These are phyloP conservation scores for Penicillium sumatraense DNA, from an alignment of 2,329 filamentous ascomycete genomes.

Conservation along the genomic window DNA sequence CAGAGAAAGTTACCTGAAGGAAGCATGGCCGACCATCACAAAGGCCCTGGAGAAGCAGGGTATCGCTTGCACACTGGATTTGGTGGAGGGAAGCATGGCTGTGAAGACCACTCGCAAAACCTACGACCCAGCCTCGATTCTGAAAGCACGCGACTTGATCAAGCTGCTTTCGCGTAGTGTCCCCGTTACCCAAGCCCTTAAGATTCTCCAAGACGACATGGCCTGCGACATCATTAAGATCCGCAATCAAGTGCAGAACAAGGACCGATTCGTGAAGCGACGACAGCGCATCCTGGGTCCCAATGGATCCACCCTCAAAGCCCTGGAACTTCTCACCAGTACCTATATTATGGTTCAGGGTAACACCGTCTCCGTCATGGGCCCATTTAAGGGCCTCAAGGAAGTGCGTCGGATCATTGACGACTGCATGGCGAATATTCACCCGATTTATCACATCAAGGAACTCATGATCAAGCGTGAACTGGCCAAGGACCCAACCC, in stretches of 20 bases:
- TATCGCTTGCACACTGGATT: conserved; percentile 88
- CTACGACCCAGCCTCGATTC: conserved; percentile 86
- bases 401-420: conserved; percentile 87
- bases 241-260: conserved; percentile 84
- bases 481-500: conserved; percentile 83
- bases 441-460: conserved; percentile 91
- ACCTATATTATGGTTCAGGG: conserved; percentile 96
- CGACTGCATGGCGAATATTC: conserved; percentile 96
- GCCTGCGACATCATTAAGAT: conserved; percentile 98
- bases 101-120: conserved; percentile 94
- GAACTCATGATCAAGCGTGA: conserved; percentile 93
- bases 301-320: conserved; percentile 89
- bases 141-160: conserved; percentile 93
- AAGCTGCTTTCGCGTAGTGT: conserved; percentile 91
- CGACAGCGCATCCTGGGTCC: conserved; percentile 91
- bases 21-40: conserved; percentile 91
- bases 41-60: conserved; percentile 83
- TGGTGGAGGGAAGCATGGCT: conserved; percentile 95
- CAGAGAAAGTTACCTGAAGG: conserved; percentile 88
- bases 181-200: conserved; percentile 70
- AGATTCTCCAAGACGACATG: conserved; percentile 89
- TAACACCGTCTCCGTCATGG: conserved; percentile 92
- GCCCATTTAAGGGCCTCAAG: conserved; percentile 89
- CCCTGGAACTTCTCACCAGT: conserved; percentile 85
- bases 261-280: conserved; percentile 93